phyloP scores from a whole-genome alignment of 2,329 filamentous ascomycete species.

The Fusarium sp. region DNA sequence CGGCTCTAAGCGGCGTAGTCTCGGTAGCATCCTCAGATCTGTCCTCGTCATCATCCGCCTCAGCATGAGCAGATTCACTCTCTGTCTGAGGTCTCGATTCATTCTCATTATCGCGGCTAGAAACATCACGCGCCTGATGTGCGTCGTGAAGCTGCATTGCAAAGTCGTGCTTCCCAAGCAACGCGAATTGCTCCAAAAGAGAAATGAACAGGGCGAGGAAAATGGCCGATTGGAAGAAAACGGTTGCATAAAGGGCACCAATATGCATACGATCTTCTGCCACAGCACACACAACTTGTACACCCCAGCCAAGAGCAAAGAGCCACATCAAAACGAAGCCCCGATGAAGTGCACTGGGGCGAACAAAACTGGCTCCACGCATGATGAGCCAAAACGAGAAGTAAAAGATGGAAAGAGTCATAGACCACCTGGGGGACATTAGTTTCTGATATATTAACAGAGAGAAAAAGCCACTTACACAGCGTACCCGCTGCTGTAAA shows the following conservation, averaged over 20 bases:
- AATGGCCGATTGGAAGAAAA: constrained; percentile 80
- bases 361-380: constrained; percentile 78
- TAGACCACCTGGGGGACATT: constrained; percentile 70
- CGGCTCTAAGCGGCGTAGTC: constrained; percentile 62
- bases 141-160: constrained; percentile 66
- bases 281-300: constrained; percentile 78
- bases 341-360: constrained; percentile 87
- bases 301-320: constrained; percentile 77
- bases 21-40: constrained; percentile 57
- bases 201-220: constrained; percentile 80
- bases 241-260: constrained; percentile 80
- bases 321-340: constrained; percentile 87
- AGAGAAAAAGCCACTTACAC: constrained; percentile 58
- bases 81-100: constrained; percentile 16
- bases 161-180: constrained; percentile 78
- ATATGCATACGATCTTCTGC: constrained; percentile 79
- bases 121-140: constrained; percentile 55
- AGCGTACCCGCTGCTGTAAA: constrained; percentile 89
- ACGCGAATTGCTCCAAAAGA: constrained; percentile 81
- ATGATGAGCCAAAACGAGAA: constrained; percentile 85
- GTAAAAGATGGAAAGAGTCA: constrained; percentile 85
- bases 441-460: constrained; percentile 2
- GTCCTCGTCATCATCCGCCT: constrained; percentile 22
- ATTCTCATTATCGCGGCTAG: constrained; percentile 39
- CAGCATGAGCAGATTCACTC: constrained; percentile 37